Conservation (phyloP, 768 basidiomycete species). For the Suillus cothurnatus region DNA sequence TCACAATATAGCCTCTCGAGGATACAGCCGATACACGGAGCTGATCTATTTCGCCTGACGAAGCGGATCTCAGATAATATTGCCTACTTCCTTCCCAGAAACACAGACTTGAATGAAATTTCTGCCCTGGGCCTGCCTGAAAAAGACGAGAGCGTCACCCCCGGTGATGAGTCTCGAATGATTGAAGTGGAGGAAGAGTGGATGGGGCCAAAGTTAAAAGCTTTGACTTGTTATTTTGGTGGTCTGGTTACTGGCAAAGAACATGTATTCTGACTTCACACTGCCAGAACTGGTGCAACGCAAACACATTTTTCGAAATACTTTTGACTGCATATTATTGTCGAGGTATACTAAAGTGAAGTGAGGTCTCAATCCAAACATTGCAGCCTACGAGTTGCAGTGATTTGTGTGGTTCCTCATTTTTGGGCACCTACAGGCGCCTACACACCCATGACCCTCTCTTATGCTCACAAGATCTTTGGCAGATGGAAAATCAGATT, state of each 20-base stretch:
- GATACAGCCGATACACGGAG: slow-evolving; percentile 81
- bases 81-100: slow-evolving; percentile 89
- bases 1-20: slow-evolving; percentile 68
- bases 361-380: not conserved
- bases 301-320: not conserved
- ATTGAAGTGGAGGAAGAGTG: slow-evolving; percentile 96
- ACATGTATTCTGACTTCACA: slow-evolving; percentile 47
- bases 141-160: slow-evolving; percentile 5
- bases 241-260: slow-evolving; percentile 75
- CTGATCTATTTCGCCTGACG: slow-evolving; percentile 77
- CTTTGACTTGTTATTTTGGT: slow-evolving; percentile 93
- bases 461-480: no score
- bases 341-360: not conserved
- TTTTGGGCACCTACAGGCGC: no score
- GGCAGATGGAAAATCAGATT: no score
- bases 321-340: slow-evolving; percentile 3
- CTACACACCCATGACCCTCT: no score
- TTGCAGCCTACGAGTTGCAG: not conserved
- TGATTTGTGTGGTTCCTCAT: not conserved
- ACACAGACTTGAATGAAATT: slow-evolving; percentile 74
- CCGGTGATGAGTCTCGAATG: slow-evolving; percentile 43
- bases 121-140: slow-evolving; percentile 40
- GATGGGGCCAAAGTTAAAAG: slow-evolving; percentile 94
- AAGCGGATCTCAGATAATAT: slow-evolving; percentile 76
- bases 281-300: not conserved